phyloP scores from a whole-genome alignment of 169 alveolate species.

The Cryptosporidium baileyi region DNA sequence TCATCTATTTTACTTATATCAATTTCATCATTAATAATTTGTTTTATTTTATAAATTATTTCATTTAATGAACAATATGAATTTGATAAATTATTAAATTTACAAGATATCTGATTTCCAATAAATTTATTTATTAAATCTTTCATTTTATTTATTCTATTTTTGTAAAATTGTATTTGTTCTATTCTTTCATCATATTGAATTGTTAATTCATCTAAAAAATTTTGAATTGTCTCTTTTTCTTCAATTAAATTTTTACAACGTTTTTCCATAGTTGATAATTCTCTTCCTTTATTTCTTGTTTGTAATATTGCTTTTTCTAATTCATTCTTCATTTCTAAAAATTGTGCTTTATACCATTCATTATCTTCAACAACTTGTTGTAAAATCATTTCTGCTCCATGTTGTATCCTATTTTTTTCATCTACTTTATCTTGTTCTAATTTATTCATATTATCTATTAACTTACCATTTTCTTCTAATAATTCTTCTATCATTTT shows the following conservation, averaged over 20 bases:
- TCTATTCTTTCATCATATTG: conserved; percentile 47
- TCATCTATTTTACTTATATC: conserved; percentile 12
- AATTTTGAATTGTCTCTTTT: conserved; percentile 44
- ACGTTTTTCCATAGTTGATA: conserved; percentile 37
- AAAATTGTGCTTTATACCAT: conserved; percentile 59
- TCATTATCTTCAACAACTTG: conserved; percentile 68
- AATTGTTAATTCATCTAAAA: conserved; percentile 33
- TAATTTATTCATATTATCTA: conserved; percentile 28
- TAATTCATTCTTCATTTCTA: conserved; percentile 54
- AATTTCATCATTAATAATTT: not conserved
- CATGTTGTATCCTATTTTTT: conserved; percentile 41
- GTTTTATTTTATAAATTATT: conserved; percentile 8
- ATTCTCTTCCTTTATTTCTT: conserved; percentile 61
- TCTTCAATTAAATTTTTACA: conserved; percentile 50
- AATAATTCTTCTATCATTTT: conserved; percentile 56
- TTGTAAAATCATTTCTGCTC: conserved; percentile 54
- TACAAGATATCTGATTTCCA: not conserved
- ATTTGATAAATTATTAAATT: too few relatives aligned
- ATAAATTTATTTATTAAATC: conserved; percentile 1
- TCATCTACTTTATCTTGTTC: conserved; percentile 59
- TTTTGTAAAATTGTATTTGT: conserved; percentile 2
- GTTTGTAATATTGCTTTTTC: conserved; percentile 54
- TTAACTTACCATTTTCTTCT: conserved; percentile 41
- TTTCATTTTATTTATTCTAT: not conserved
- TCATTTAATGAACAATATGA: conserved; percentile 1